These are phyloP conservation scores for Metschnikowia koreensis DNA, from an alignment of 805 yeast genomes.

Conservation along the genomic window DNA sequence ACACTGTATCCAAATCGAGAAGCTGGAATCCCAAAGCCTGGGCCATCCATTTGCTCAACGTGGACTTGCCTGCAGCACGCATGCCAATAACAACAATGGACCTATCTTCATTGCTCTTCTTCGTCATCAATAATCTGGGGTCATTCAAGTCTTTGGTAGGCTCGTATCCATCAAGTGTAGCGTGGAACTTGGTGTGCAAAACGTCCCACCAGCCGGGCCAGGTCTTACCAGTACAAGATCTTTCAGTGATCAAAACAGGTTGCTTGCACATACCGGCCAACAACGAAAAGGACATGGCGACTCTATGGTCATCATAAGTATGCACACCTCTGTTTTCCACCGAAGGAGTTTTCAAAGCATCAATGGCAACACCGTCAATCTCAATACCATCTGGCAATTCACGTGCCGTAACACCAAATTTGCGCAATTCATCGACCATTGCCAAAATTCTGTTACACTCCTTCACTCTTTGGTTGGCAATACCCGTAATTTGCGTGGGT, in stretches of 20 bases:
- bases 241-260: conserved; percentile 74
- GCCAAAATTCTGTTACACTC: conserved; percentile 96
- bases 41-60: conserved; percentile 79
- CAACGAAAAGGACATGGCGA: conserved; percentile 94
- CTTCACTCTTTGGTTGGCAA: conserved; percentile 96
- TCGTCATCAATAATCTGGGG: conserved; percentile 19
- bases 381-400: conserved; percentile 93
- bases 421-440: conserved; percentile 83
- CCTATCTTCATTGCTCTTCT: conserved; percentile 40
- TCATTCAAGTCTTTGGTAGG: conserved; percentile 20
- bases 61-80: conserved; percentile 97
- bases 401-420: conserved; percentile 82
- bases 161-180: conserved; percentile 69
- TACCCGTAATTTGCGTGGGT: conserved; percentile 70
- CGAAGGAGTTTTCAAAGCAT: conserved; percentile 54
- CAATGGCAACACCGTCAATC: conserved; percentile 64
- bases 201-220: conserved; percentile 99
- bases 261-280: conserved; percentile 68
- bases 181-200: conserved; percentile 65
- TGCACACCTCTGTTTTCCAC: conserved; percentile 55
- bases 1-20: conserved; percentile 71
- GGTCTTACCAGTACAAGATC: conserved; percentile 93
- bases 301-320: conserved; percentile 94
- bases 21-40: conserved; percentile 62
- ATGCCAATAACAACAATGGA: conserved; percentile 86